Evolutionary conservation across 2,329 filamentous ascomycete species (phyloP).

Genomic region (Xenoacremonium recifei): DNA sequence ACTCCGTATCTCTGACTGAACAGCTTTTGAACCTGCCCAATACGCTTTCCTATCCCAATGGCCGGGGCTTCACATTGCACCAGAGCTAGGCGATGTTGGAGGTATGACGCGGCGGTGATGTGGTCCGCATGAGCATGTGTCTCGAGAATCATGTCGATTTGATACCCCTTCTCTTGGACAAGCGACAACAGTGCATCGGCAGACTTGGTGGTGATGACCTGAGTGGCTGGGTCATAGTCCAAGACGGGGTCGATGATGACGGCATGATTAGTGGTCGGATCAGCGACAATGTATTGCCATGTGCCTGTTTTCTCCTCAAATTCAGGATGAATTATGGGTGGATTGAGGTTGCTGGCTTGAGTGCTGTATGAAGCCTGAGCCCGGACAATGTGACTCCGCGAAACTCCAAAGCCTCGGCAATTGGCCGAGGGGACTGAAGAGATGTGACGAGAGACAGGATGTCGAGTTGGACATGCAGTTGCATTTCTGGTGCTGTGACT

Average conservation of each 20-base stretch:
- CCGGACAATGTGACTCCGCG: no score
- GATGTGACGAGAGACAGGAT: no score
- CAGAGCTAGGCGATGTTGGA: conserved; percentile 44
- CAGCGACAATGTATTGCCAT: conserved; percentile 61
- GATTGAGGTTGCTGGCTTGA: no score
- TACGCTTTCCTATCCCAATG: conserved; percentile 56
- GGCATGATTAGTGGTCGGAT: conserved; percentile 45
- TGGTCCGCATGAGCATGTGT: conserved; percentile 64
- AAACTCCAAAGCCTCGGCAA: no score
- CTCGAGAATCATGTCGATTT: conserved; percentile 53
- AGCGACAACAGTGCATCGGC: conserved; percentile 52
- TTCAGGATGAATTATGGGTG: conserved; percentile 14
- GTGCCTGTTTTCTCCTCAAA: conserved; percentile 41
- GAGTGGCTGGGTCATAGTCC: conserved; percentile 47
- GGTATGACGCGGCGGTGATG: conserved; percentile 56
- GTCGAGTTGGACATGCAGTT: no score
- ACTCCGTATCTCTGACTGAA: conserved; percentile 52
- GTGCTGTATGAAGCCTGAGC: no score
- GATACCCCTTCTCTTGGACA: conserved; percentile 44
- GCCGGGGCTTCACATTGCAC: conserved; percentile 34
- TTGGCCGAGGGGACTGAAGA: no score
- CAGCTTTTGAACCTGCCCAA: conserved; percentile 47
- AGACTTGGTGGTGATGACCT: conserved; percentile 44
- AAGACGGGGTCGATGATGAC: conserved; percentile 63
- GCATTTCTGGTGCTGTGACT: no score